Evolutionary conservation across 768 basidiomycete species (phyloP), one percentile per base, ranked within the genome.

Genomic region (Trametes gibbosa): DNA sequence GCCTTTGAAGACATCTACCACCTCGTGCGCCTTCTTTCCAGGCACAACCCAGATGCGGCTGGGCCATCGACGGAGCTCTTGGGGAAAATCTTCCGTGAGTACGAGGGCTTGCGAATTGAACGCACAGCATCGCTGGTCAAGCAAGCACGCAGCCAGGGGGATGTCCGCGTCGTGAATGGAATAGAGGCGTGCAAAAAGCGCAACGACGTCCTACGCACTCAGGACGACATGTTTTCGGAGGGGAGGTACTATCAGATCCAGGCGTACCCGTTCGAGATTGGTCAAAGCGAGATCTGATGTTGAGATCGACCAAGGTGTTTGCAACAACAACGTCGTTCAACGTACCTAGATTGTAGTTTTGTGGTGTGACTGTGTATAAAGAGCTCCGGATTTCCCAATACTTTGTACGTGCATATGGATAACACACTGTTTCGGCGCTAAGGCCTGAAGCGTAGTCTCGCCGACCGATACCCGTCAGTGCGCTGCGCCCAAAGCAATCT

Each of bases 1-100:
- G 75, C 78, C 0, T 74, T 77, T 56, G 77, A 79, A 60, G 78
- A 79, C 60, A 66, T 74, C 21, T 74, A 73, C 57, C 69, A 71
- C 56, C 65, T 80, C 24, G 63, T 72, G 7, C 68, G 68, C 1
- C 69, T 76, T 5, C 70, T 79, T 8, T 49, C 54, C 16, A 62
- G 71, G 46, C 65, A 76, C 63, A 72, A 73, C 58, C 69, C 75
- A 0, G 53, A 63, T 29, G 63, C 68, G 3, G 45, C 27, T 14
- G 25, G 65, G n/a, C 74, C 71, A 0, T 66, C 72, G 8, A 70
- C 70, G 1, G 67, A 66, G n/a, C 35, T 56, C 3, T 72, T 80
- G 5, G 60, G 56, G 5, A 53, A 56, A 5, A 58, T 74, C 10
- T 79, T 78, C 62, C 48, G 53, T 0, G 69, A 73, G 42, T 75